These are phyloP conservation scores for Geranomyces michiganensis DNA, from an alignment of 192 early-diverging fungal species.

Conservation along the genomic window DNA sequence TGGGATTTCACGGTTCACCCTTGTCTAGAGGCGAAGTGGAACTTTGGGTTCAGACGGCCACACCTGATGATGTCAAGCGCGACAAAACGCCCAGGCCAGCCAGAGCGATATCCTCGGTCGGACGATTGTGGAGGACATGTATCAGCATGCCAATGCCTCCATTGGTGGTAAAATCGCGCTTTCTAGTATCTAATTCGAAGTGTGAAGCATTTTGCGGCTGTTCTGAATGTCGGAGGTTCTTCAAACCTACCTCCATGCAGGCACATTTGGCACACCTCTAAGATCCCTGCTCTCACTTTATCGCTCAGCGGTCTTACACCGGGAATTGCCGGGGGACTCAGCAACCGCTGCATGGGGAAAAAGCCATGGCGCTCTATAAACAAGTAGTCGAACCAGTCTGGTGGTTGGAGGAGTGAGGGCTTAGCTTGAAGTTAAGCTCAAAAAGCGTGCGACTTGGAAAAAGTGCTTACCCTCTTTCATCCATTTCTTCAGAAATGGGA, in stretches of 20 bases:
- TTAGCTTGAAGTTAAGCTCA: no score
- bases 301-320: neutral
- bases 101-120: neutral
- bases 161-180: neutral
- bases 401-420: no score
- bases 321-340: neutral
- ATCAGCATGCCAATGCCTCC: neutral
- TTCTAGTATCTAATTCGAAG: neutral
- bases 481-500: constrained; percentile 1
- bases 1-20: neutral
- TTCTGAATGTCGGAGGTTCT: neutral
- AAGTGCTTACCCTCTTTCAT: constrained; percentile 11
- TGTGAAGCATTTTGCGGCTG: no score
- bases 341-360: constrained; percentile 1
- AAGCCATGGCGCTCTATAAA: constrained; percentile 27
- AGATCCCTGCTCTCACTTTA: neutral
- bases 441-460: no score
- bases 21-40: neutral
- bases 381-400: constrained; percentile 3
- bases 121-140: neutral
- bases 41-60: no score
- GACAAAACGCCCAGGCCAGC: neutral
- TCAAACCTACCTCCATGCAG: constrained; percentile 6
- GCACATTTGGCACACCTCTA: neutral
- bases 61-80: neutral